Evolutionary conservation across 331 rosid species (phyloP).

Genomic region (Acacia concinna): DNA sequence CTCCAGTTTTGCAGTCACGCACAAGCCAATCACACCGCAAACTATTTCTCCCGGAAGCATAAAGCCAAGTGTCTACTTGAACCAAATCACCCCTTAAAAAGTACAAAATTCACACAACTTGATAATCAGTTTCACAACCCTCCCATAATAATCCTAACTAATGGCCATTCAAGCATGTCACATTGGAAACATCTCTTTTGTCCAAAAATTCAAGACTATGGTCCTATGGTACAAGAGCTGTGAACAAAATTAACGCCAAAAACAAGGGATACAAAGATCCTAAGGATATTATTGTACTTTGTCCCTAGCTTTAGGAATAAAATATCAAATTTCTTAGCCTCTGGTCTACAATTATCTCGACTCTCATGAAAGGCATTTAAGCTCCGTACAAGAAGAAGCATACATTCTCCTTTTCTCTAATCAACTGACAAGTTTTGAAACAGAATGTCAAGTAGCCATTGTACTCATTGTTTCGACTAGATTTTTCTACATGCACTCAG

Average conservation of each 20-base stretch:
- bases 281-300: not conserved
- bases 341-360: not conserved
- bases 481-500: not conserved
- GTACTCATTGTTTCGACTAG: not conserved
- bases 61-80: conserved; percentile 94
- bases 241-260: not conserved
- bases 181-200: not conserved
- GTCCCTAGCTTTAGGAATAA: not conserved
- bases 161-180: conserved; percentile 11
- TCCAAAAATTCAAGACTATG: not conserved
- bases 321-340: not conserved
- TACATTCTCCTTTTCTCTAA: not conserved
- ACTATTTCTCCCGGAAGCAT: conserved; percentile 86
- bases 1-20: conserved; percentile 74
- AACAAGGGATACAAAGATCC: not conserved
- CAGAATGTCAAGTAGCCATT: not conserved
- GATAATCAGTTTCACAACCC: conserved; percentile 18
- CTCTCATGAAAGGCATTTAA: not conserved
- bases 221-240: not conserved
- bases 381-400: not conserved
- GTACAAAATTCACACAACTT: conserved; percentile 28
- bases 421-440: not conserved
- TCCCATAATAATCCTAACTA: conserved; percentile 18
- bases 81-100: conserved; percentile 88
- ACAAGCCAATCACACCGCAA: conserved; percentile 98